phyloP scores from a whole-genome alignment of 164 flowering plant genomes.

The Tetrastigma voinierianum region DNA sequence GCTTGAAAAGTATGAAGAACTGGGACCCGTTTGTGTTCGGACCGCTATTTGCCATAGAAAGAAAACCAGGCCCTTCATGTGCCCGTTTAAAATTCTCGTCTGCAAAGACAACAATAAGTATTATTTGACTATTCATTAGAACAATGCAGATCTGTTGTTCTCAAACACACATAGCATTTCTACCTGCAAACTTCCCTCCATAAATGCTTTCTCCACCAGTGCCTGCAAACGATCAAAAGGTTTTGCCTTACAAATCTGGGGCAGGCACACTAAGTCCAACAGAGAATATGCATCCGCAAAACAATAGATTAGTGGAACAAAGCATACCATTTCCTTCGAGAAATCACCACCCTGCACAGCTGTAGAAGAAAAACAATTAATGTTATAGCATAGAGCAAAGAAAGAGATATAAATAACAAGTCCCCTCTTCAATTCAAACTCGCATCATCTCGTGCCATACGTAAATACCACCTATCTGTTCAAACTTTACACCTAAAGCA shows the following conservation, averaged over 20 bases:
- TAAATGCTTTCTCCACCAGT: constrained; percentile 85
- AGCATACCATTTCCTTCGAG: constrained; percentile 73
- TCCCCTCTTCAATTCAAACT: no score
- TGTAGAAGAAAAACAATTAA: neutral
- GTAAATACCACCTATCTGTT: no score
- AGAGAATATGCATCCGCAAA: constrained; percentile 21
- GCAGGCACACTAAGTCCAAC: constrained; percentile 24
- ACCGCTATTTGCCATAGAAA: constrained; percentile 79
- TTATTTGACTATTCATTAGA: neutral
- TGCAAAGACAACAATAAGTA: constrained; percentile 21
- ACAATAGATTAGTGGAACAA: constrained; percentile 11
- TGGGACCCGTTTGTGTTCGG: constrained; percentile 79
- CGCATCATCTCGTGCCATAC: no score
- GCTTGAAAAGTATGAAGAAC: constrained; percentile 72
- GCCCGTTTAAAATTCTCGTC: constrained; percentile 65
- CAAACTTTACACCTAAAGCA: neutral
- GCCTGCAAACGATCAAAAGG: constrained; percentile 63
- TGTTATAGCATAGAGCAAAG: neutral
- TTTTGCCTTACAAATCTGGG: constrained; percentile 34
- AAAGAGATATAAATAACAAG: neutral
- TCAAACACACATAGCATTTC: neutral
- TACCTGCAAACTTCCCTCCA: constrained; percentile 80
- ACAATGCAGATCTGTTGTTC: neutral
- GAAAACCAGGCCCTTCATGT: constrained; percentile 62
- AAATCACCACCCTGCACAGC: constrained; percentile 78